A percentile compares a stretch with the other conserved stretches of the same genome.
Conservation (phyloP, 1,139 yeast genomes). For the Candida albicans region DNA sequence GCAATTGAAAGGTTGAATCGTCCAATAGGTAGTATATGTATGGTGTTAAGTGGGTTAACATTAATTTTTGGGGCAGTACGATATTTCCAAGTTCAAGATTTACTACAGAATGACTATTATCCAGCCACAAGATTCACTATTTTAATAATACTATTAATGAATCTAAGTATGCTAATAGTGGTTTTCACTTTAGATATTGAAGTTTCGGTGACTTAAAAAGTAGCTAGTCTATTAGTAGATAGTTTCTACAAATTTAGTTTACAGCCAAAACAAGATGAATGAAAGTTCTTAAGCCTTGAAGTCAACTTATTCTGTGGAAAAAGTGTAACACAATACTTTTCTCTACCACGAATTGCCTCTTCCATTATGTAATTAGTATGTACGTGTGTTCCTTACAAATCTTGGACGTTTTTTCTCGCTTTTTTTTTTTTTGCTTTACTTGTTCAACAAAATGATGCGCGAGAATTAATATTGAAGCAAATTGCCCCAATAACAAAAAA, state of each 20-base stretch:
- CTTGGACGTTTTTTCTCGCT: too few species aligned
- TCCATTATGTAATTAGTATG: too few species aligned
- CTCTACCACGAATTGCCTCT: too few species aligned
- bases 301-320: too few species aligned
- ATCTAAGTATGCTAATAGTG: constrained; percentile 22
- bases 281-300: too few species aligned
- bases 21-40: constrained; percentile 25
- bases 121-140: constrained; percentile 35
- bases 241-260: too few species aligned
- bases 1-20: constrained; percentile 19
- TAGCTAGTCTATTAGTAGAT: too few species aligned
- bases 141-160: constrained; percentile 21
- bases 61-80: constrained; percentile 28
- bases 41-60: constrained; percentile 23
- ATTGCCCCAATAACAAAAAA: neutral
- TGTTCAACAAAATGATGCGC: too few species aligned
- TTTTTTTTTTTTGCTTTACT: too few species aligned
- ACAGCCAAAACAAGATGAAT: too few species aligned
- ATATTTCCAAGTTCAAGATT: constrained; percentile 31
- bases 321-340: too few species aligned
- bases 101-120: constrained; percentile 25
- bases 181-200: constrained; percentile 26
- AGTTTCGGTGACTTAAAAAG: constrained; percentile 2
- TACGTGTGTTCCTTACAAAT: too few species aligned
- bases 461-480: neutral